Conservation (phyloP, 176 grass and related monocot genomes). For the Juncus effusus region DNA sequence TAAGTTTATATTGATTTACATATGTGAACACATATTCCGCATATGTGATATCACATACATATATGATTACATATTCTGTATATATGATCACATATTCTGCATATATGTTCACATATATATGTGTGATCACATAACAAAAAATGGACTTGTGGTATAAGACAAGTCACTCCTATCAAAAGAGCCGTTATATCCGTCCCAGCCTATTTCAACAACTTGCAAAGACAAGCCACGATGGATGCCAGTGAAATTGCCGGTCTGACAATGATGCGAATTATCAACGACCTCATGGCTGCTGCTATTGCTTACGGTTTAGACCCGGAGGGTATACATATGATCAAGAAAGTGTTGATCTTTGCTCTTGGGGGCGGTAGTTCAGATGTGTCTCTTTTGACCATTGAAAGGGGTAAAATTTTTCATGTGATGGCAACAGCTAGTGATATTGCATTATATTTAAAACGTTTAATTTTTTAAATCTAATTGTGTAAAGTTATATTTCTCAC, state of each 20-base stretch:
- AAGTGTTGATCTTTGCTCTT: slow-evolving; percentile 91
- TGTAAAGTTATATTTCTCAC: no score
- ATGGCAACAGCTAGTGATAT: slow-evolving; percentile 61
- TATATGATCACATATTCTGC: no score
- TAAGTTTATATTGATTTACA: no score
- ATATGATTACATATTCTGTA: no score
- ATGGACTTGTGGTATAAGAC: no score
- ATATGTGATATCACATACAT: no score
- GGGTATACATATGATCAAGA: slow-evolving; percentile 72
- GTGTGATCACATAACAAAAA: no score
- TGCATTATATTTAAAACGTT: no score
- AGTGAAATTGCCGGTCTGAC: slow-evolving; percentile 71
- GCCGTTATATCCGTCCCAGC: slow-evolving; percentile 74
- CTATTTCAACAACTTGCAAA: slow-evolving; percentile 90
- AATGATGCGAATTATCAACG: slow-evolving; percentile 87
- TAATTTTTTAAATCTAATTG: no score
- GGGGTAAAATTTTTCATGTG: slow-evolving; percentile 88
- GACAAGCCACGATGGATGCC: slow-evolving; percentile 91
- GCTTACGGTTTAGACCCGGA: slow-evolving; percentile 86
- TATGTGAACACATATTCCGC: no score
- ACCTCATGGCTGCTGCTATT: slow-evolving; percentile 67
- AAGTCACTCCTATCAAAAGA: slow-evolving; percentile 39
- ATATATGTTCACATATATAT: no score
- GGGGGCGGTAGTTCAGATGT: slow-evolving; percentile 86
- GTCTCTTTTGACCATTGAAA: slow-evolving; percentile 85